phyloP scores from a whole-genome alignment of 2,329 filamentous ascomycete species.

The Blastomyces parvus region DNA sequence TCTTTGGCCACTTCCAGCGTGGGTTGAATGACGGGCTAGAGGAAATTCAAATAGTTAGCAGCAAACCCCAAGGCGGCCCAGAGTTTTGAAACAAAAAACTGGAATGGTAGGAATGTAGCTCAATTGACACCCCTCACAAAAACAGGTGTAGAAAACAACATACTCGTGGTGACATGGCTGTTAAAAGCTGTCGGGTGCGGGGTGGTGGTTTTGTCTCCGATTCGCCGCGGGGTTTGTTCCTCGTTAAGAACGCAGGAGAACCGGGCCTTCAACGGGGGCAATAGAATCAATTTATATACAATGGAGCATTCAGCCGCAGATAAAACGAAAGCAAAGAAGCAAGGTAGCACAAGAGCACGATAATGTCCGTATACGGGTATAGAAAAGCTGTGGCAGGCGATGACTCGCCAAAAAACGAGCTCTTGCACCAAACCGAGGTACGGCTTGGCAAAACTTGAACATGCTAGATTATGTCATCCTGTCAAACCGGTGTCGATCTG shows the following conservation, averaged over 20 bases:
- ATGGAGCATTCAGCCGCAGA: neutral
- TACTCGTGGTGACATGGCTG: constrained; percentile 4
- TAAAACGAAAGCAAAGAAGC: neutral
- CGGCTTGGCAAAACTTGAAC: neutral
- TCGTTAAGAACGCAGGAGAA: neutral
- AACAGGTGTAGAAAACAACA: neutral
- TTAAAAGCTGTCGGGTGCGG: neutral
- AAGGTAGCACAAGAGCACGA: neutral
- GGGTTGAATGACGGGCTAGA: constrained; percentile 46
- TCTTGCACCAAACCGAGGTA: neutral
- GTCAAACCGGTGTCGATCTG: neutral
- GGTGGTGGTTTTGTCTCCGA: neutral
- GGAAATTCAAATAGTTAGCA: neutral
- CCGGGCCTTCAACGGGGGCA: neutral
- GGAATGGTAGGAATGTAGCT: neutral
- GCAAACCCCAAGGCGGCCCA: neutral
- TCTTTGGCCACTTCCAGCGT: constrained; percentile 52
- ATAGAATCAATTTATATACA: neutral
- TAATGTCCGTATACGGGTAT: neutral
- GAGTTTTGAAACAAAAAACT: neutral
- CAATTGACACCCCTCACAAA: neutral
- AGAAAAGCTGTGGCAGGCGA: neutral
- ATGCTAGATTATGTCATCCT: neutral
- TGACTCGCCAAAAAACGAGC: neutral
- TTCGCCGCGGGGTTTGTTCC: neutral